Base-by-base conservation (phyloP, 2,329 filamentous ascomycete species). In the Penicillium sp. region DNA sequence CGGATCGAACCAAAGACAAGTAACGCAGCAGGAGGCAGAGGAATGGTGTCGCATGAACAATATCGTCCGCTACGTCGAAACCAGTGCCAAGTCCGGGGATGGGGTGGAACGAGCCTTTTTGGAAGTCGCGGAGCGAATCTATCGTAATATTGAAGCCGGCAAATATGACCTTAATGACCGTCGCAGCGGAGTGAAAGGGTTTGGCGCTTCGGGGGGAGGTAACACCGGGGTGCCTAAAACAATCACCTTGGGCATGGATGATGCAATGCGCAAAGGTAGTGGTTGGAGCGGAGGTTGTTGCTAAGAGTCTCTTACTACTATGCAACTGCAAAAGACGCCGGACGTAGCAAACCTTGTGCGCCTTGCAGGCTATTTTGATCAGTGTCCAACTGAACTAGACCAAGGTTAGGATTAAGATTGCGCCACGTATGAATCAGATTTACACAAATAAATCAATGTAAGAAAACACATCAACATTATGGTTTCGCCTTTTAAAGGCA, bases 91-190 rank as follows among this genome's bases (percentile, higher is more conserved):
- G 81, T 95, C 88, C 59, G 94, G 94, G 50, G 91, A 96, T 71
- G 91, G 91, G 49, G 94, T 99, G 33, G 94, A 99, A 74, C 84
- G 87, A 64, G 94, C 94, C 2, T 99, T 99, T 69, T 83, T 96
- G 70, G 87, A 94, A 69, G 92, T 97, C 14, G 92, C 94, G 20
- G 92, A 97, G 79, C 83, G 92, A 73, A 97, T 99, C 78, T 96
- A 95, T 71, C 87, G 93, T 72, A 97, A 97, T 69, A 97, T 99
- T 59, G 91, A 97, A 78, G 90, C 90, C 1, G 94, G 94, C 11
- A 90, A 86, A 71, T 97, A 97, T 72, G 92, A 99, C 75, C 78
- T 97, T 64, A 96, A 96, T 70, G 93, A 97, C 74, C 83, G 93
- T 69, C 84, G 92, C 69, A 93, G 89, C 58, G 94, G 94, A 25